Evolutionary conservation across 371 early-diverging fungal species (phyloP).

Genomic region (Mucor plumbeus): DNA sequence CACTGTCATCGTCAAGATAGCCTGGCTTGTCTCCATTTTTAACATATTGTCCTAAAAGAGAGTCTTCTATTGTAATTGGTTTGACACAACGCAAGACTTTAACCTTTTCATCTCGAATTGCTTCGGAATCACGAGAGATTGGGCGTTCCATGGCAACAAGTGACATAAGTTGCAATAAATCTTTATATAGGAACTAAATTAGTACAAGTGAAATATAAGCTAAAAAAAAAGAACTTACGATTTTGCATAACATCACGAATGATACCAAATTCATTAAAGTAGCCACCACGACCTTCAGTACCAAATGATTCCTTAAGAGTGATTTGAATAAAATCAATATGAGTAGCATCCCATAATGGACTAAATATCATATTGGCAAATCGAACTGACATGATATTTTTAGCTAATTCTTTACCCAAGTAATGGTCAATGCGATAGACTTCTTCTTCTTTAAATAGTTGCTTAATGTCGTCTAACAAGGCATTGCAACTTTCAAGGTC

Average conservation of each 20-base stretch:
- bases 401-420: constrained; percentile 98
- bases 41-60: constrained; percentile 89
- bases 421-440: constrained; percentile 98
- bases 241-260: constrained; percentile 99
- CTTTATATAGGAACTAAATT: constrained; percentile 24
- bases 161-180: constrained; percentile 88
- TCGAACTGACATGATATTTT: constrained; percentile 91
- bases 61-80: constrained; percentile 78
- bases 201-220: constrained; percentile 43
- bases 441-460: constrained; percentile 86
- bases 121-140: constrained; percentile 76
- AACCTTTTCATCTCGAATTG: constrained; percentile 91
- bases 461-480: constrained; percentile 70
- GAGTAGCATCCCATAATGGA: constrained; percentile 86
- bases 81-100: constrained; percentile 80
- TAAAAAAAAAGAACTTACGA: constrained; percentile 52
- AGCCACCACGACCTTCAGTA: constrained; percentile 97
- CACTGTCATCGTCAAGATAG: constrained; percentile 90
- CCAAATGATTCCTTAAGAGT: constrained; percentile 98
- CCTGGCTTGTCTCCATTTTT: constrained; percentile 82
- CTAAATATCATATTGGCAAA: constrained; percentile 94
- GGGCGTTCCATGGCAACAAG: constrained; percentile 94
- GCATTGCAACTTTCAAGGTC: constrained; percentile 83
- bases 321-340: constrained; percentile 94
- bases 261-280: constrained; percentile 99